These are phyloP conservation scores for Millerozyma miso DNA, from an alignment of 805 yeast species.

Conservation along the genomic window DNA sequence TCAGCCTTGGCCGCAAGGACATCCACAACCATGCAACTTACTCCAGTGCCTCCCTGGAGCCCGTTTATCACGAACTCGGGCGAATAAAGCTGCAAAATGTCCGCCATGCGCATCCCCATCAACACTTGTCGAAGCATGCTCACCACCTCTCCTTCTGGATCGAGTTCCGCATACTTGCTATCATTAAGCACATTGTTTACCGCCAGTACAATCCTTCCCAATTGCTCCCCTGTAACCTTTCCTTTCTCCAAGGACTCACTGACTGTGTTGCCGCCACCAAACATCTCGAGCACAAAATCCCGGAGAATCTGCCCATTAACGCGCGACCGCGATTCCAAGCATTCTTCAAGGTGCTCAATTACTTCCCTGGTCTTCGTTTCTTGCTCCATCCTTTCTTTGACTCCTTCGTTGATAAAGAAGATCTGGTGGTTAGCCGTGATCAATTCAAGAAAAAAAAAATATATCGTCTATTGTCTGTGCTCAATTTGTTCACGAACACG, in stretches of 20 bases:
- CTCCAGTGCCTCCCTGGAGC: background rate
- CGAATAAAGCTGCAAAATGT: conserved; percentile 14
- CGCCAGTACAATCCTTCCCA: background rate
- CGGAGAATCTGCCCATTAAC: background rate
- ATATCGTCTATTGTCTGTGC: background rate
- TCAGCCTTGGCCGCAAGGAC: conserved; percentile 2
- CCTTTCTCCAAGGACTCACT: background rate
- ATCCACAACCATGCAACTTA: conserved; percentile 2
- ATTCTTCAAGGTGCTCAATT: background rate
- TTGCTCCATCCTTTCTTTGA: background rate
- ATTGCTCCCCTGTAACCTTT: background rate
- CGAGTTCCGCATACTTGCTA: conserved; percentile 10
- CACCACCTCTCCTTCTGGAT: conserved; percentile 10
- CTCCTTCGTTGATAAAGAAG: too few species aligned
- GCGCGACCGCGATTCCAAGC: background rate
- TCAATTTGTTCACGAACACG: background rate
- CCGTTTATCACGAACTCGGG: conserved; percentile 10
- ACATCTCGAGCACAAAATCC: background rate
- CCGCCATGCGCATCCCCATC: conserved; percentile 6
- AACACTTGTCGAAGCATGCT: conserved; percentile 13
- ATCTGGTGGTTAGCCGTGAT: too few species aligned
- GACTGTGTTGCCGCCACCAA: background rate
- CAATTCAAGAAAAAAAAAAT: background rate
- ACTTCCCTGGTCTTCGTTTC: background rate
- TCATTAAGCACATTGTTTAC: background rate